phyloP scores from a whole-genome alignment of 179 eudicot species.

The Spinacia oleracea region DNA sequence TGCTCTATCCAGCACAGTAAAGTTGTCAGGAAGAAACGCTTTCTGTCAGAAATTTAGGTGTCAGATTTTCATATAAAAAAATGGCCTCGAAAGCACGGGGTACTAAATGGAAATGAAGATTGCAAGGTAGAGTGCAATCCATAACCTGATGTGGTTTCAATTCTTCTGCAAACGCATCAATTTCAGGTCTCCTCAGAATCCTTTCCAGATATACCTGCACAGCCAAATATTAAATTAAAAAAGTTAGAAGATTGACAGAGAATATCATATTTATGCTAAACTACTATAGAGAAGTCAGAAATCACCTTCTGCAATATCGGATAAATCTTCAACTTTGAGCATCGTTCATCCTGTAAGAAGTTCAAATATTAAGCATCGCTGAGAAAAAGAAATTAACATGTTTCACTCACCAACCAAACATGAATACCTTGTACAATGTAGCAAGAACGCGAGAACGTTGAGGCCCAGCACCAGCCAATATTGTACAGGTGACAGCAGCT shows the following conservation, averaged over 20 bases:
- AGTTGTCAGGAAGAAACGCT: constrained; percentile 91
- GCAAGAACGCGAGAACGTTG: constrained; percentile 97
- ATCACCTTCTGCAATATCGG: constrained; percentile 98
- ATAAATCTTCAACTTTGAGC: constrained; percentile 94
- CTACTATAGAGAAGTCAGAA: constrained; percentile 7
- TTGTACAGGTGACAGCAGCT: constrained; percentile 97
- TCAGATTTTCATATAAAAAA: background rate
- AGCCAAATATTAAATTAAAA: background rate
- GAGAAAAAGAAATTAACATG: background rate
- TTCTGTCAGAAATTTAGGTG: constrained; percentile 47
- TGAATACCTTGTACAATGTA: constrained; percentile 79
- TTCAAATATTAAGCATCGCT: constrained; percentile 27
- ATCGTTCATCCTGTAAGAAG: constrained; percentile 84
- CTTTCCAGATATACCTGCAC: constrained; percentile 90
- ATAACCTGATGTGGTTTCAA: constrained; percentile 89
- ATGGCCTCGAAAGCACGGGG: background rate
- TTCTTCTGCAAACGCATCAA: constrained; percentile 97
- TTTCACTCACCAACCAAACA: constrained; percentile 10
- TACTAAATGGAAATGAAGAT: constrained; percentile 4
- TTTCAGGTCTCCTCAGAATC: constrained; percentile 92
- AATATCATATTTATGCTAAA: background rate
- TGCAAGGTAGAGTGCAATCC: background rate
- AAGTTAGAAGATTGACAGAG: background rate
- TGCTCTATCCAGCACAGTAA: constrained; percentile 96
- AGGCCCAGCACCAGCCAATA: constrained; percentile 99